Base-by-base conservation (phyloP, 225 moss, liverwort and hornwort species). In the Sphagnum contortum region DNA sequence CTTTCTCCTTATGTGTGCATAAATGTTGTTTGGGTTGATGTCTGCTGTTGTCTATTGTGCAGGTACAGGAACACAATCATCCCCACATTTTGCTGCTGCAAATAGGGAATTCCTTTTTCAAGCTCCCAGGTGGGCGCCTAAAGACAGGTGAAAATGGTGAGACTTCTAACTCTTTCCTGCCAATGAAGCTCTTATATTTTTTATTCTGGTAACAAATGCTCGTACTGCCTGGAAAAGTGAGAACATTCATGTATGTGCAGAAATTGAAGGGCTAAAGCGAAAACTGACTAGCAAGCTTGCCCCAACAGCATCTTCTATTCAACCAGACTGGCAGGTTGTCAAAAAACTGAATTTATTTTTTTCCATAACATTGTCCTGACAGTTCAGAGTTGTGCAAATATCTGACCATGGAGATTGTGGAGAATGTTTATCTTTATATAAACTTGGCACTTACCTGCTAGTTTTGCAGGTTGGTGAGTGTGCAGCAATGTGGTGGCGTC, bases 41-140 rank as follows among this genome's bases (percentile, higher is more conserved):
- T 29, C 29, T 29, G 29, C 29, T 29, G 29, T 29, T 29, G 29
- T 29, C 29, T 29, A 12, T 69, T 47, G 61, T 79, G 57, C 83
- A 98, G 96, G 96, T 98, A n/a, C 96, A 98, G 74, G 96, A 98
- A 70, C 96, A 98, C 68, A 98, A 98, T 68, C 96, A 98, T 68
- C 96, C 92, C 55, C 96, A 98, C 74, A 90, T 98, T 50, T 82
- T 98, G 29, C 73, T 98, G 63, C 64, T 98, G 59, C 96, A 98
- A 87, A 98, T 98, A 66, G 96, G 96, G 74, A 98, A 98, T 50
- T 93, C 96, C 60, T 98, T 98, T 74, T 98, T 98, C 72, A 98
- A 98, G 83, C 83, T 98, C 70, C 96, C 96, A 6, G 96, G 96
- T 14, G 96, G 96, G 49, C 85, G 93, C 12, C 82, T 98, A n/a